These are phyloP conservation scores for Alternaria sp. DNA, from an alignment of 2,329 filamentous ascomycete species.

Conservation along the genomic window DNA sequence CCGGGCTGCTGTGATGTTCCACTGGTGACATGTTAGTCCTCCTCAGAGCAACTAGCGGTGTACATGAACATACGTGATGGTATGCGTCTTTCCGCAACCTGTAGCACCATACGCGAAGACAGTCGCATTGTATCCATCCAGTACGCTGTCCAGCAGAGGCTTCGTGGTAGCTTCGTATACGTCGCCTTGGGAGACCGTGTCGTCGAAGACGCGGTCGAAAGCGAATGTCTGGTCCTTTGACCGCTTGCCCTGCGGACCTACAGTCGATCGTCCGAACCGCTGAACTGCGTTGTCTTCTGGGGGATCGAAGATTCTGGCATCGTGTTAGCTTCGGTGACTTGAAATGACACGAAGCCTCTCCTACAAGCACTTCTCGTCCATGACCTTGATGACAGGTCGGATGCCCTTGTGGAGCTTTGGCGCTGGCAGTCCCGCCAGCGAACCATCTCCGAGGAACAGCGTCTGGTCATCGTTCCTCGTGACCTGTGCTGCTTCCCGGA, in stretches of 20 bases:
- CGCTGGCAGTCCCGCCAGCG: slow-evolving; percentile 83
- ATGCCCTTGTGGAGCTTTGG: slow-evolving; percentile 90
- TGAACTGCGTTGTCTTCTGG: slow-evolving; percentile 94
- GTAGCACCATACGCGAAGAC: slow-evolving; percentile 99
- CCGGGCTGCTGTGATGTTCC: slow-evolving; percentile 92
- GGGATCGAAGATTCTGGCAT: slow-evolving; percentile 86
- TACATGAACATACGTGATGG: slow-evolving; percentile 66
- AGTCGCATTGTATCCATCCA: slow-evolving; percentile 98
- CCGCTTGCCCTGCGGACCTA: slow-evolving; percentile 77
- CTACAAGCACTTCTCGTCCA: slow-evolving; percentile 95
- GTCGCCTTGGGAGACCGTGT: slow-evolving; percentile 88
- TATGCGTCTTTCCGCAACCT: slow-evolving; percentile 98
- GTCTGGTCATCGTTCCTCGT: slow-evolving; percentile 81
- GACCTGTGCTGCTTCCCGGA: slow-evolving; percentile 94
- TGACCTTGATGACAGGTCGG: slow-evolving; percentile 90
- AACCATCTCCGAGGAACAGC: slow-evolving; percentile 95
- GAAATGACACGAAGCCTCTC: slow-evolving; percentile 41
- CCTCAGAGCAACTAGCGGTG: neutral
- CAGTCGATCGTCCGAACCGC: slow-evolving; percentile 81
- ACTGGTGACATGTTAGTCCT: slow-evolving; percentile 37
- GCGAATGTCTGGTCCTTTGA: slow-evolving; percentile 98
- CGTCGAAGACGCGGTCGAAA: slow-evolving; percentile 96
- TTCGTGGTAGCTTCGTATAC: slow-evolving; percentile 95
- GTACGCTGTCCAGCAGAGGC: slow-evolving; percentile 87
- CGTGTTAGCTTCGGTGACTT: slow-evolving; percentile 27